Conservation (phyloP, 2,329 filamentous ascomycete species). For the Fusarium succisae region DNA sequence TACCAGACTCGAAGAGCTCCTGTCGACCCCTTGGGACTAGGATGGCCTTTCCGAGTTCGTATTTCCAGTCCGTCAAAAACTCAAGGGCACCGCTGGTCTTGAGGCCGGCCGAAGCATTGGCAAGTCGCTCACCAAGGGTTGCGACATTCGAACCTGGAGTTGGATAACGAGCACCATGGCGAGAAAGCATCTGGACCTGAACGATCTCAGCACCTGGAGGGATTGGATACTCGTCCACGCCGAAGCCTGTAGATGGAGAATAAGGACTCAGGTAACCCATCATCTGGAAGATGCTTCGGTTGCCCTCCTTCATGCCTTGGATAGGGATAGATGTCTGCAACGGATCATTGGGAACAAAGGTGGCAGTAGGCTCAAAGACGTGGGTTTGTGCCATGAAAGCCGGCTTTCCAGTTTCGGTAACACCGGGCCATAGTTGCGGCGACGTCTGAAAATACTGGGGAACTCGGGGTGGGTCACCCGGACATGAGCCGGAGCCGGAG, state of each 20-base stretch:
- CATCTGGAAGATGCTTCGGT: slow-evolving; percentile 74
- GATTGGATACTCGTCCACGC: slow-evolving; percentile 75
- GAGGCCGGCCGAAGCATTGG: slow-evolving; percentile 61
- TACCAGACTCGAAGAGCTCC: slow-evolving; percentile 74
- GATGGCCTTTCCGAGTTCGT: slow-evolving; percentile 75
- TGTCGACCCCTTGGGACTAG: slow-evolving; percentile 77
- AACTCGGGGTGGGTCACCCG: slow-evolving; percentile 52
- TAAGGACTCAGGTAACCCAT: slow-evolving; percentile 76
- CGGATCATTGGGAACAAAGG: slow-evolving; percentile 74
- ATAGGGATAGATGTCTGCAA: slow-evolving; percentile 78
- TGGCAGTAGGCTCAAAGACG: slow-evolving; percentile 69
- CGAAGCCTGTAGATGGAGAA: slow-evolving; percentile 76
- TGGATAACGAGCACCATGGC: slow-evolving; percentile 79
- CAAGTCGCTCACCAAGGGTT: slow-evolving; percentile 65
- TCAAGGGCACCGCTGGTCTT: slow-evolving; percentile 66
- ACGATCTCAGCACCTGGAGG: slow-evolving; percentile 73
- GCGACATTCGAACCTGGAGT: slow-evolving; percentile 67
- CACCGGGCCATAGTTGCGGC: slow-evolving; percentile 69
- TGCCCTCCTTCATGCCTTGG: slow-evolving; percentile 62
- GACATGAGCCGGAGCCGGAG: slow-evolving; percentile 40
- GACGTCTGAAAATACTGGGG: slow-evolving; percentile 72
- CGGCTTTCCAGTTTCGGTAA: slow-evolving; percentile 74
- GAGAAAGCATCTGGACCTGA: slow-evolving; percentile 76
- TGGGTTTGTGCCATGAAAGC: slow-evolving; percentile 79
- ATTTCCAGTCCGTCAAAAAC: slow-evolving; percentile 76